Conservation (phyloP, 164 flowering plant genomes). For the Berberis thunbergii region DNA sequence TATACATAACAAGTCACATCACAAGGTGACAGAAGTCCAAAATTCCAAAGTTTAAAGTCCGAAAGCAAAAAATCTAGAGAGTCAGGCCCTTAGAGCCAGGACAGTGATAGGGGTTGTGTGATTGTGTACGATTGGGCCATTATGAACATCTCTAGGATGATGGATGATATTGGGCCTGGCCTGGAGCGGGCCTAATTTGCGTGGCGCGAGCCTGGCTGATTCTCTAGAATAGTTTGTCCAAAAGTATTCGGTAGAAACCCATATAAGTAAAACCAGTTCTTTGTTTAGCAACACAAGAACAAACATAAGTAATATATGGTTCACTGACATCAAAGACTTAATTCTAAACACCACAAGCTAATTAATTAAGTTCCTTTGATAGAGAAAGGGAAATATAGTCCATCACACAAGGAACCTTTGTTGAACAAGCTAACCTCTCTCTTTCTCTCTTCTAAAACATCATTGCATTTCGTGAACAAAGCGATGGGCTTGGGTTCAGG, state of each 20-base stretch:
- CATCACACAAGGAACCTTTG: background rate
- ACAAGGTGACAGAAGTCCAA: too few relatives aligned
- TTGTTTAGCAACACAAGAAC: background rate
- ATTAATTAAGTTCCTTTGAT: background rate
- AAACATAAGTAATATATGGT: too few relatives aligned
- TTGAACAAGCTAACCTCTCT: background rate
- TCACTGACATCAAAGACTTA: background rate
- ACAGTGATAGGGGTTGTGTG: too few relatives aligned
- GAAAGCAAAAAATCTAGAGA: too few relatives aligned
- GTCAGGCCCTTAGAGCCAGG: too few relatives aligned
- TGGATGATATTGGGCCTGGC: too few relatives aligned
- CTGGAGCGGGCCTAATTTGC: too few relatives aligned
- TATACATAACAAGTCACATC: too few relatives aligned
- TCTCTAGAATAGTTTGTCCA: background rate
- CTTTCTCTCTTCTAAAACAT: background rate
- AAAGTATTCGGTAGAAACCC: slow-evolving; percentile 1
- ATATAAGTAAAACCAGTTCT: background rate
- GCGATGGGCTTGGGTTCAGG: background rate
- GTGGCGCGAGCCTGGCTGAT: too few relatives aligned
- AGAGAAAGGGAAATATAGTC: background rate
- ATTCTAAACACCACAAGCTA: background rate
- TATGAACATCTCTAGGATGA: too few relatives aligned
- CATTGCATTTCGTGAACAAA: background rate
- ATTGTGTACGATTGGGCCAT: too few relatives aligned
- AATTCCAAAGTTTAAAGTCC: background rate